Evolutionary conservation across 1,284 basidiomycete species (phyloP).

Genomic region (Sanguinoderma infundibulare): DNA sequence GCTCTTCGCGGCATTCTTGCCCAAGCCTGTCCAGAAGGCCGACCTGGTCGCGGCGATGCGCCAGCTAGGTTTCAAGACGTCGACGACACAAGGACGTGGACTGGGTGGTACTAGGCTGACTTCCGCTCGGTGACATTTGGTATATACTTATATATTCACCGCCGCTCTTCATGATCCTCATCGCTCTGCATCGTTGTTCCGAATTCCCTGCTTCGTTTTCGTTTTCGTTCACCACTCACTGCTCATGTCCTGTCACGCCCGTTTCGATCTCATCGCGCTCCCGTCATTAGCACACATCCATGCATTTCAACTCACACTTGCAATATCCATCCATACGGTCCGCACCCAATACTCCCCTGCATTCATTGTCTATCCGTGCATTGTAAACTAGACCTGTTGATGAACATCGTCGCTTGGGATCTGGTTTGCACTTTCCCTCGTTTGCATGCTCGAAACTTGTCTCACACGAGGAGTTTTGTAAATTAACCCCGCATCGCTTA

Average conservation of each 20-base stretch:
- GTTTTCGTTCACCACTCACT: conserved; percentile 39
- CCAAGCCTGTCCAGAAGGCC: conserved; percentile 88
- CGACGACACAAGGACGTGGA: conserved; percentile 54
- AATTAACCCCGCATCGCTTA: no score
- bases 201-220: conserved; percentile 32
- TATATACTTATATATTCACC: conserved; percentile 28
- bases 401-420: conserved; percentile 29
- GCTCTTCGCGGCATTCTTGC: conserved; percentile 84
- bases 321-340: conserved; percentile 14
- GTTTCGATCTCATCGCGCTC: conserved; percentile 31
- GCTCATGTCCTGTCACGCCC: conserved; percentile 28
- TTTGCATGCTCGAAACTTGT: not conserved
- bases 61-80: conserved; percentile 87
- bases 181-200: conserved; percentile 35
- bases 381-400: conserved; percentile 48
- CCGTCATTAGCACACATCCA: conserved; percentile 1
- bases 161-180: conserved; percentile 36
- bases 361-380: conserved; percentile 33
- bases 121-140: conserved; percentile 30
- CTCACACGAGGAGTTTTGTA: no score
- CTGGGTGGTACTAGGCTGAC: conserved; percentile 45
- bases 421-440: conserved; percentile 5
- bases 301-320: conserved; percentile 12
- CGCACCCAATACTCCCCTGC: conserved; percentile 14
- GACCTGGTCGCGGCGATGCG: conserved; percentile 83